Evolutionary conservation across 2,329 filamentous ascomycete genomes (phyloP).

Genomic region (Phyllosticta paracitricarpa): DNA sequence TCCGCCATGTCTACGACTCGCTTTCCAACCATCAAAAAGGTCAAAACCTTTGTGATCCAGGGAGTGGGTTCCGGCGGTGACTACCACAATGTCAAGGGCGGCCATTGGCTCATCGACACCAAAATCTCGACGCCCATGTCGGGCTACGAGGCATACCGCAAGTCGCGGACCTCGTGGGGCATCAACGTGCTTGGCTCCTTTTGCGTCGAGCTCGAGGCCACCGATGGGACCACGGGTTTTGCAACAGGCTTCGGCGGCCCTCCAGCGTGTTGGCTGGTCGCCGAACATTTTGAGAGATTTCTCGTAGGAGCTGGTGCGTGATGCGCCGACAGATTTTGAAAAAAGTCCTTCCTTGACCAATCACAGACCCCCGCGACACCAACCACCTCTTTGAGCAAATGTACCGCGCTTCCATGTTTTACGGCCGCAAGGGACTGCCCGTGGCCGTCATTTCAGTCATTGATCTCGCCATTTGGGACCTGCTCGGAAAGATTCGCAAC

Average conservation of each 20-base stretch:
- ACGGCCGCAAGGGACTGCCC: conserved; percentile 83
- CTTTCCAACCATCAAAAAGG: conserved; percentile 68
- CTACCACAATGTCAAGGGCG: conserved; percentile 80
- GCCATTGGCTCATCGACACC: conserved; percentile 75
- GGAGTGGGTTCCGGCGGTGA: conserved; percentile 59
- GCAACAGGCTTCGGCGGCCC: conserved; percentile 91
- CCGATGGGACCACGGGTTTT: conserved; percentile 86
- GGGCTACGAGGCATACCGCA: conserved; percentile 76
- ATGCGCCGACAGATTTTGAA: not conserved
- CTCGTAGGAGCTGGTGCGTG: conserved; percentile 60
- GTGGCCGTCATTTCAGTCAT: conserved; percentile 90
- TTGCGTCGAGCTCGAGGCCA: conserved; percentile 78
- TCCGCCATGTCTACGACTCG: conserved; percentile 24
- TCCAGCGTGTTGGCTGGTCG: conserved; percentile 86
- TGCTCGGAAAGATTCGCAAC: conserved; percentile 80
- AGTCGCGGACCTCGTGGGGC: conserved; percentile 83
- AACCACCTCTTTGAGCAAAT: conserved; percentile 93
- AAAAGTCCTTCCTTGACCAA: not conserved
- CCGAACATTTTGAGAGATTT: conserved; percentile 90
- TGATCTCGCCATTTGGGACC: conserved; percentile 85
- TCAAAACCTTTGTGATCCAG: conserved; percentile 63
- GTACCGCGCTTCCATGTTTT: conserved; percentile 95
- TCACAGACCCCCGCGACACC: conserved; percentile 70
- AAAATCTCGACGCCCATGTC: conserved; percentile 91
- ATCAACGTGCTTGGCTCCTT: conserved; percentile 94